These are phyloP conservation scores for Suillus ampliporus DNA, from an alignment of 768 basidiomycete species.

Conservation along the genomic window DNA sequence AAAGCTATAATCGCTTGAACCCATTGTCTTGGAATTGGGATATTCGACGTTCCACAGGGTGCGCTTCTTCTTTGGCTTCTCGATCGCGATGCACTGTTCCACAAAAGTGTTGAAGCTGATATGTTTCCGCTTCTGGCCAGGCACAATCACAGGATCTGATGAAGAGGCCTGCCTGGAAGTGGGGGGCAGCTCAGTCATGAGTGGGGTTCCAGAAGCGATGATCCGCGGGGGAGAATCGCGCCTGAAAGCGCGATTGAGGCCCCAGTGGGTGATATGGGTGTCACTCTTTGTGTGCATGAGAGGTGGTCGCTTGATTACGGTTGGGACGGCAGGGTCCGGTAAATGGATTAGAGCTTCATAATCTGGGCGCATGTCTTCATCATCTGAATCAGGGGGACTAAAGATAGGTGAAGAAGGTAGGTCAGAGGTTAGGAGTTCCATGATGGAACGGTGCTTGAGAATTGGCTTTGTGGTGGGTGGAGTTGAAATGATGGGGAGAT, in stretches of 20 bases:
- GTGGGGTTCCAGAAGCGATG: constrained; percentile 14
- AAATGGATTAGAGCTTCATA: constrained; percentile 18
- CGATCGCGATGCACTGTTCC: constrained; percentile 92
- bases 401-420: constrained; percentile 67
- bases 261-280: constrained; percentile 73
- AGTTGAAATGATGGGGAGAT: constrained; percentile 41
- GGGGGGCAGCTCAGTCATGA: constrained; percentile 15
- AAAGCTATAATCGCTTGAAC: constrained; percentile 35
- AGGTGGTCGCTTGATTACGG: constrained; percentile 49
- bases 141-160: constrained; percentile 17
- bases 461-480: constrained; percentile 75
- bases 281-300: constrained; percentile 89
- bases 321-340: constrained; percentile 1
- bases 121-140: constrained; percentile 72
- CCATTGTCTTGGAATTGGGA: constrained; percentile 14
- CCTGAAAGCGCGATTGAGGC: constrained; percentile 50
- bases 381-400: constrained; percentile 61
- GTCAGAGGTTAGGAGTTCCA: constrained; percentile 84
- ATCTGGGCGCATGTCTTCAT: constrained; percentile 38
- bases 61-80: constrained; percentile 60
- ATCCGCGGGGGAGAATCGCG: constrained; percentile 78
- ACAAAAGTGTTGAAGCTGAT: constrained; percentile 99
- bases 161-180: constrained; percentile 23
- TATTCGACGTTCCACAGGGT: constrained; percentile 35
- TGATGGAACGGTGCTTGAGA: constrained; percentile 92